These are phyloP conservation scores for Eimeria tenella DNA, from an alignment of 169 alveolate species.

Conservation along the genomic window DNA sequence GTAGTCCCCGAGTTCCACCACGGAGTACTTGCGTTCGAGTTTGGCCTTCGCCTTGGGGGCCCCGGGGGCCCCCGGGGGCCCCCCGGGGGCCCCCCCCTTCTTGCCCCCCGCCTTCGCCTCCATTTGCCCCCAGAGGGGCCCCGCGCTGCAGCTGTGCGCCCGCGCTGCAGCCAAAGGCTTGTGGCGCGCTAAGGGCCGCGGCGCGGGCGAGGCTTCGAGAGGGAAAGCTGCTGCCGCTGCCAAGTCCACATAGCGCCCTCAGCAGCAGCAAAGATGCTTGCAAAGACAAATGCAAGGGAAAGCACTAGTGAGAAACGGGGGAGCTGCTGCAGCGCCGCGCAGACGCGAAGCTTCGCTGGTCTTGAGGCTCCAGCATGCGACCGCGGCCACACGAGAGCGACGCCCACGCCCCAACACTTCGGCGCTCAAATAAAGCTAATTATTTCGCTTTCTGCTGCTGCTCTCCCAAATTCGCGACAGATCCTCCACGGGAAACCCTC, in stretches of 20 bases:
- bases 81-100: slow-evolving; percentile 23
- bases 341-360: not conserved
- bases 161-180: not conserved
- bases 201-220: not conserved
- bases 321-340: too few species aligned
- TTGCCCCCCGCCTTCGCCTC: slow-evolving; percentile 7
- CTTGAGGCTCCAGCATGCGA: slow-evolving; percentile 13
- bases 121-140: not conserved
- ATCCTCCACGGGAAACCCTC: too few species aligned
- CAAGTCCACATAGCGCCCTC: not conserved
- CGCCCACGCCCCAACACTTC: not conserved
- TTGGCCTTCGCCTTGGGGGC: slow-evolving; percentile 43
- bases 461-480: too few species aligned
- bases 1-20: slow-evolving; percentile 72
- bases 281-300: not conserved
- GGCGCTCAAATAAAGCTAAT: not conserved
- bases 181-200: not conserved
- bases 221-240: not conserved
- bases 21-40: slow-evolving; percentile 65
- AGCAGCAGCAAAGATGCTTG: not conserved
- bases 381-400: not conserved
- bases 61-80: slow-evolving; percentile 5
- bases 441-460: too few species aligned
- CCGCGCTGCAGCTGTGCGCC: not conserved
- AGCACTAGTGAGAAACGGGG: too few species aligned